phyloP scores from a whole-genome alignment of 2,329 filamentous ascomycete species.

The Pseudogymnoascus sp. region DNA sequence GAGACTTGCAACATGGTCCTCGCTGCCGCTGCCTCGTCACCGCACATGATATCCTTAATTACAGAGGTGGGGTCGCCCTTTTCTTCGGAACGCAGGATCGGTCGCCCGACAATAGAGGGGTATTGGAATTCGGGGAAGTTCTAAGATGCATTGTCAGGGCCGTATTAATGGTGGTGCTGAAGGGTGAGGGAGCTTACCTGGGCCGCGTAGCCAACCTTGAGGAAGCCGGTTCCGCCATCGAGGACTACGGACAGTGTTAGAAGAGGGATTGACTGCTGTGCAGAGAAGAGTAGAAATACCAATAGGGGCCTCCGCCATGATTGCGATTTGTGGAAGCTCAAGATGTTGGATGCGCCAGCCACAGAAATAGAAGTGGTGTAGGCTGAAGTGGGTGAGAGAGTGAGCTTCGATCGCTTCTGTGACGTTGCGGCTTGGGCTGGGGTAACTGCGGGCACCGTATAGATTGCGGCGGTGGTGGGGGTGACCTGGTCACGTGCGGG shows the following conservation, averaged over 20 bases:
- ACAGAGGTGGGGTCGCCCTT: constrained; percentile 56
- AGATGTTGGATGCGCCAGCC: constrained; percentile 10
- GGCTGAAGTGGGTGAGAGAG: constrained; percentile 2
- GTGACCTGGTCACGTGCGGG: background rate
- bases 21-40: constrained; percentile 92
- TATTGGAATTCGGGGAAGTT: constrained; percentile 99
- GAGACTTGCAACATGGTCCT: constrained; percentile 97
- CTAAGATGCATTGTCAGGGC: constrained; percentile 34
- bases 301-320: constrained; percentile 30
- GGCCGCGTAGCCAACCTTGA: constrained; percentile 98
- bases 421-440: constrained; percentile 10
- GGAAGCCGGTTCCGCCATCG: constrained; percentile 98
- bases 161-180: background rate
- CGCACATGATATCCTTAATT: constrained; percentile 99
- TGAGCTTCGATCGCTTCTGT: constrained; percentile 13
- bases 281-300: constrained; percentile 18
- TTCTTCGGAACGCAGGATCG: constrained; percentile 95
- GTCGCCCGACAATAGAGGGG: constrained; percentile 94
- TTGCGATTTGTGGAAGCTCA: constrained; percentile 17
- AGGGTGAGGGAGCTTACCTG: constrained; percentile 42
- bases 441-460: constrained; percentile 10
- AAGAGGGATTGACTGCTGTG: constrained; percentile 4
- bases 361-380: constrained; percentile 10
- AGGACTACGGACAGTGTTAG: constrained; percentile 56
- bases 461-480: constrained; percentile 8